These are phyloP conservation scores for Akanthomyces uredinophilus DNA, from an alignment of 2,329 filamentous ascomycete species.

Conservation along the genomic window DNA sequence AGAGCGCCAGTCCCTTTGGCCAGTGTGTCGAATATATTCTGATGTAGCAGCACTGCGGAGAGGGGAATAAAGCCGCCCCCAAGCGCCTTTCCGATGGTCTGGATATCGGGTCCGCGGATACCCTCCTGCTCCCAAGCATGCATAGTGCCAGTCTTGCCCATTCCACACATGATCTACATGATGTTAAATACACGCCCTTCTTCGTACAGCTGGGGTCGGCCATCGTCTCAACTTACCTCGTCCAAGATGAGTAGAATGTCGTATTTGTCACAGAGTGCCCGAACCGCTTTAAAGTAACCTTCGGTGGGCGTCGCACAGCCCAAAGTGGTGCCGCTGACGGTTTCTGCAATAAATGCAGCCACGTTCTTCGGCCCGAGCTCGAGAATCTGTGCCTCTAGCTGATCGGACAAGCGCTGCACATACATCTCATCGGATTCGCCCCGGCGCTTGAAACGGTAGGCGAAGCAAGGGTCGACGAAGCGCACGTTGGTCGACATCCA, in stretches of 20 bases:
- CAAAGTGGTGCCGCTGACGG: conserved; percentile 60
- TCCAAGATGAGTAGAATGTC: conserved; percentile 68
- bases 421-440: conserved; percentile 36
- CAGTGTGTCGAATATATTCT: background rate
- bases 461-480: conserved; percentile 3
- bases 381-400: conserved; percentile 62
- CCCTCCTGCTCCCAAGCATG: conserved; percentile 59
- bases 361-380: conserved; percentile 59
- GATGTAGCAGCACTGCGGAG: background rate
- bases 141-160: conserved; percentile 52
- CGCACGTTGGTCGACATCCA: conserved; percentile 6
- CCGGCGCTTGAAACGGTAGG: background rate
- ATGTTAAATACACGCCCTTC: background rate
- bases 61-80: conserved; percentile 1
- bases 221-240: background rate
- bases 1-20: background rate
- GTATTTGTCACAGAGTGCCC: conserved; percentile 62
- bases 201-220: background rate
- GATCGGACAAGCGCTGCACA: conserved; percentile 53
- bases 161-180: conserved; percentile 65
- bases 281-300: conserved; percentile 67
- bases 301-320: conserved; percentile 62
- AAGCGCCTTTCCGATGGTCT: conserved; percentile 1
- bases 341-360: conserved; percentile 67
- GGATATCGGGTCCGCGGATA: conserved; percentile 52